These are phyloP conservation scores for Tetraselmis chui DNA, from an alignment of 139 green algal genomes.

Conservation along the genomic window DNA sequence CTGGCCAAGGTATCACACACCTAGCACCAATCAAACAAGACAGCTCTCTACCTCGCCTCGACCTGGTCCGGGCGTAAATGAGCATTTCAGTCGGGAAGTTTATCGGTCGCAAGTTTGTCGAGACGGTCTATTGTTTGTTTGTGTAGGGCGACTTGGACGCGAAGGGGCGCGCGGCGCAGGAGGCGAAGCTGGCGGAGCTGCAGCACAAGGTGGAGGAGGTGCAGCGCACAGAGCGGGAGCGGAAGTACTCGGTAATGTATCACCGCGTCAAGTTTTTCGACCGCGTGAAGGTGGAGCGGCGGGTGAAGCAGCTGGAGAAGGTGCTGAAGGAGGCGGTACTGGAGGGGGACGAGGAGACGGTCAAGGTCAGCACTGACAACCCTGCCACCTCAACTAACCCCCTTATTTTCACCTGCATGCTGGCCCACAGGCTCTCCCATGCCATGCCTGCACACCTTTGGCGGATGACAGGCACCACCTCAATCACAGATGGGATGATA, in stretches of 20 bases:
- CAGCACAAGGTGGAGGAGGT: constrained; percentile 17
- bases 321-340: constrained; percentile 15
- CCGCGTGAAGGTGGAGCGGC: constrained; percentile 72
- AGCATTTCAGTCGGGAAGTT: too few relatives aligned
- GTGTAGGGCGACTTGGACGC: constrained; percentile 35
- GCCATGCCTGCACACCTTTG: too few relatives aligned
- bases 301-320: constrained; percentile 41
- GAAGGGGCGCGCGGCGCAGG: constrained; percentile 32
- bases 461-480: too few relatives aligned
- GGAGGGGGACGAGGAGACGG: neutral
- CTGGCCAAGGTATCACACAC: constrained; percentile 46
- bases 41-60: too few relatives aligned
- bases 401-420: too few relatives aligned
- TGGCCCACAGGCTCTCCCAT: neutral
- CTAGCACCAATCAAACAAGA: too few relatives aligned
- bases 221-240: constrained; percentile 37
- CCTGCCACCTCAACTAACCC: neutral
- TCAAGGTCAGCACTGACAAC: neutral
- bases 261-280: constrained; percentile 86
- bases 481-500: too few relatives aligned
- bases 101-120: too few relatives aligned
- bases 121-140: too few relatives aligned
- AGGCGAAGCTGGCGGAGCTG: constrained; percentile 52
- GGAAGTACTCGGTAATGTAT: constrained; percentile 57
- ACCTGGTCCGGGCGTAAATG: too few relatives aligned